Percentiles rank a stretch among this genome's conserved stretches.
Evolutionary conservation across 345 rosid species (phyloP).

Genomic region (Jatropha curcas): DNA sequence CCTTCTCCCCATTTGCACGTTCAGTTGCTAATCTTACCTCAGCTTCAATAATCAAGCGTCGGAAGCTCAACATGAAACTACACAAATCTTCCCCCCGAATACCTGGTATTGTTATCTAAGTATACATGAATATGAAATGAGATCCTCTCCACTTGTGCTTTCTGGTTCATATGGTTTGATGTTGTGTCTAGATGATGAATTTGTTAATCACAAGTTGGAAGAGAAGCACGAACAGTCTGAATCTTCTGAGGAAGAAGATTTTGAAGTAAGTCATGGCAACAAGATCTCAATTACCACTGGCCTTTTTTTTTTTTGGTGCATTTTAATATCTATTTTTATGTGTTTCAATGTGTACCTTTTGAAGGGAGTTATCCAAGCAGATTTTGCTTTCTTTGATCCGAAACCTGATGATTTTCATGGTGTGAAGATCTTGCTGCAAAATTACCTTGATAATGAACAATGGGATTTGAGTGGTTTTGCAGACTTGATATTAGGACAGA

Average conservation of each 20-base stretch:
- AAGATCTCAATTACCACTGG: not conserved
- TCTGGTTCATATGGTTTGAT: slow-evolving; percentile 10
- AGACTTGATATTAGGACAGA: slow-evolving; percentile 76
- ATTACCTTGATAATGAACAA: slow-evolving; percentile 64
- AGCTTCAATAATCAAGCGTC: slow-evolving; percentile 34
- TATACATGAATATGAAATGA: not conserved
- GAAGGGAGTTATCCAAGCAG: slow-evolving; percentile 81
- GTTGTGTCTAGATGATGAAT: slow-evolving; percentile 29
- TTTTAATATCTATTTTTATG: not conserved
- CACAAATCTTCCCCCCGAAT: slow-evolving; percentile 24
- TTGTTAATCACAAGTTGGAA: slow-evolving; percentile 17
- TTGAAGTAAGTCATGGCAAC: slow-evolving; percentile 41
- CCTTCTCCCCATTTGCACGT: slow-evolving; percentile 74
- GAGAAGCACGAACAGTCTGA: slow-evolving; percentile 32
- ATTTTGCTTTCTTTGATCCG: slow-evolving; percentile 90
- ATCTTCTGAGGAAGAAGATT: slow-evolving; percentile 62
- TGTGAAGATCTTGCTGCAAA: slow-evolving; percentile 62
- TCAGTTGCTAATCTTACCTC: slow-evolving; percentile 49
- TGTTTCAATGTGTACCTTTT: slow-evolving; percentile 12
- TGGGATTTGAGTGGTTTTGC: slow-evolving; percentile 95
- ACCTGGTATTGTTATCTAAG: slow-evolving; percentile 28
- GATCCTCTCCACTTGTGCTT: not conserved
- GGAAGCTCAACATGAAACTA: slow-evolving; percentile 20
- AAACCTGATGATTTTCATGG: slow-evolving; percentile 79
- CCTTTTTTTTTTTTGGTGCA: not conserved